Evolutionary conservation across 176 grass and related monocot species (phyloP).

Genomic region (Eragrostis nindensis): DNA sequence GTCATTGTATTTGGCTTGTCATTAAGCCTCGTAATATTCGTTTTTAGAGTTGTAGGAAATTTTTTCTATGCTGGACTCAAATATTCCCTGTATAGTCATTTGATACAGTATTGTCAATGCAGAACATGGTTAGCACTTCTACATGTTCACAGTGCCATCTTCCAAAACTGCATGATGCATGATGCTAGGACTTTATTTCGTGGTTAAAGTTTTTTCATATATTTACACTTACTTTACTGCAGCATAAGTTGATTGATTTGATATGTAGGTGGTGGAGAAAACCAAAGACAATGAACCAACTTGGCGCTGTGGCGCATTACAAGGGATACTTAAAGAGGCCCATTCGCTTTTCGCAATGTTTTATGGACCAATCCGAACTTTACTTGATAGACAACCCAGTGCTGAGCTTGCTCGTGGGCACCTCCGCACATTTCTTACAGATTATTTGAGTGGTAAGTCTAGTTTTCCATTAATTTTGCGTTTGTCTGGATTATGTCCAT

Average conservation of each 20-base stretch:
- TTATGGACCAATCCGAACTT: conserved; percentile 67
- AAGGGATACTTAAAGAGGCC: conserved; percentile 80
- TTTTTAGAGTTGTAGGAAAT: conserved; percentile 3
- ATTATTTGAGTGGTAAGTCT: conserved; percentile 88
- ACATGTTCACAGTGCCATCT: not conserved
- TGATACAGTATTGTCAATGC: not conserved
- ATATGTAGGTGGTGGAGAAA: conserved; percentile 88
- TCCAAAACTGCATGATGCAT: conserved; percentile 8
- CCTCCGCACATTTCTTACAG: conserved; percentile 79
- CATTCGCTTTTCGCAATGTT: conserved; percentile 93
- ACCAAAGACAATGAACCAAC: conserved; percentile 68
- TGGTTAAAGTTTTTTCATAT: not conserved
- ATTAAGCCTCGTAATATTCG: not conserved
- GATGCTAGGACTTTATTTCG: conserved; percentile 3
- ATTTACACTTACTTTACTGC: conserved; percentile 9
- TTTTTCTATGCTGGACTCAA: not conserved
- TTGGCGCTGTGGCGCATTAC: conserved; percentile 68
- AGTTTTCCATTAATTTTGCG: conserved; percentile 16
- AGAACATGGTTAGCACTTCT: not conserved
- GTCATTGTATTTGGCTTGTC: not conserved
- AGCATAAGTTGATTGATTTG: conserved; percentile 33
- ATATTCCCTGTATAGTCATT: not conserved
- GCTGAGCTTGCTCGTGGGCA: conserved; percentile 80
- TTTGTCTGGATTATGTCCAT: not conserved
- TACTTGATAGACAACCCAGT: conserved; percentile 89